Evolutionary conservation across 805 yeast species (phyloP).

Genomic region (Lipomyces anomalus): DNA sequence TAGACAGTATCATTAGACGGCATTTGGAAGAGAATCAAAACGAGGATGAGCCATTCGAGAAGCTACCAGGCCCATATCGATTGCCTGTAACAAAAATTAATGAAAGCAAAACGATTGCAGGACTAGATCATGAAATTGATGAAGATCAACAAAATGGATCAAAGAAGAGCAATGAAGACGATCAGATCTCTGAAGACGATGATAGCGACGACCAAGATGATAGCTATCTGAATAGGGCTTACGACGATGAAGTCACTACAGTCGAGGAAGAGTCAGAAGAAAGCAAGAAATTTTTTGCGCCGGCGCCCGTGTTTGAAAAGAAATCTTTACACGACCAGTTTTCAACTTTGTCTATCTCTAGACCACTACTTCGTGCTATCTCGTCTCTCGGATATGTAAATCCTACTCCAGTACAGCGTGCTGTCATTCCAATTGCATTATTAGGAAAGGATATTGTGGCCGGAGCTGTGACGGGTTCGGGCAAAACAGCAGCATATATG

Average conservation of each 20-base stretch:
- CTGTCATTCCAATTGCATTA: constrained; percentile 88
- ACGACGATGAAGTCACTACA: constrained; percentile 28
- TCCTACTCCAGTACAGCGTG: constrained; percentile 92
- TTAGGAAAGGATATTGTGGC: constrained; percentile 96
- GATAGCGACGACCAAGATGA: constrained; percentile 32
- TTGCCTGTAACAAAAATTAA: constrained; percentile 28
- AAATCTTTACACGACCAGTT: constrained; percentile 61
- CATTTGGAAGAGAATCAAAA: constrained; percentile 60
- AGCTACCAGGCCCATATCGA: constrained; percentile 28
- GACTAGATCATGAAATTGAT: constrained; percentile 27
- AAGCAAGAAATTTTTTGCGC: constrained; percentile 71
- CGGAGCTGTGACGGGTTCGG: constrained; percentile 99
- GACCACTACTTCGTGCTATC: constrained; percentile 84
- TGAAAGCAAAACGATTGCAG: constrained; percentile 22
- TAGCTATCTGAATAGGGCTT: constrained; percentile 34
- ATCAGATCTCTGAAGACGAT: constrained; percentile 29
- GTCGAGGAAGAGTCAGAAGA: constrained; percentile 51
- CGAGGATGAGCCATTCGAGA: constrained; percentile 26
- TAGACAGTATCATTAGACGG: constrained; percentile 79
- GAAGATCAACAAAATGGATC: constrained; percentile 27
- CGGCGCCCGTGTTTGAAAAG: constrained; percentile 47
- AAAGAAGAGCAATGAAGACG: constrained; percentile 37
- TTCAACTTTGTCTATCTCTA: constrained; percentile 71
- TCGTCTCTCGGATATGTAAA: constrained; percentile 72
- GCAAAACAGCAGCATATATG: constrained; percentile 98